Conservation (phyloP, 2,329 filamentous ascomycete species). For the Fusarium sp. region DNA sequence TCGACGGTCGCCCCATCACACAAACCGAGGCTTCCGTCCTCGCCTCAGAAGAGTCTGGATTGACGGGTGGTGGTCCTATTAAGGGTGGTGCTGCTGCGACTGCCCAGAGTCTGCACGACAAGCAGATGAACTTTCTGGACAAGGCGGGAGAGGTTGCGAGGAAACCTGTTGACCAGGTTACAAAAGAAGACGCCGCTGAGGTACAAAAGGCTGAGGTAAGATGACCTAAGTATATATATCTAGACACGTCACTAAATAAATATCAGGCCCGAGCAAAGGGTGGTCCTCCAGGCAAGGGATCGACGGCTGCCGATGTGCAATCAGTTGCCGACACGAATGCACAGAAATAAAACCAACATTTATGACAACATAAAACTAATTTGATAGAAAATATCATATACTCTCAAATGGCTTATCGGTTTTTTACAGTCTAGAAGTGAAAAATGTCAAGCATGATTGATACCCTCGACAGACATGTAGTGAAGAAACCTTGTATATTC, state of each 20-base stretch:
- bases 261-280: slow-evolving; percentile 18
- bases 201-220: slow-evolving; percentile 33
- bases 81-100: slow-evolving; percentile 30
- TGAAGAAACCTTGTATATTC: not conserved
- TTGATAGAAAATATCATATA: not conserved
- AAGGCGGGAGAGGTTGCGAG: slow-evolving; percentile 27
- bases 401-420: not conserved
- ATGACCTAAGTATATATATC: too few species aligned
- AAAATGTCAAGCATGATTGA: too few species aligned
- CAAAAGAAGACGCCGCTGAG: slow-evolving; percentile 33
- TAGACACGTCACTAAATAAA: not conserved
- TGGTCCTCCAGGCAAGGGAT: slow-evolving; percentile 25
- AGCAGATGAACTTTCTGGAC: slow-evolving; percentile 29
- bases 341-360: not conserved
- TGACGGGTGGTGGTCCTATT: slow-evolving; percentile 35
- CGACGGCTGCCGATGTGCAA: slow-evolving; percentile 24
- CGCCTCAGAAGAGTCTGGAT: slow-evolving; percentile 25
- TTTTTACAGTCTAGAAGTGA: too few species aligned
- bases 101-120: slow-evolving; percentile 30
- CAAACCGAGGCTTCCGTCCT: slow-evolving; percentile 27
- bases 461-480: not conserved
- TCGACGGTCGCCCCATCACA: slow-evolving; percentile 33
- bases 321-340: slow-evolving; percentile 28
- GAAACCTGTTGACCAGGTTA: slow-evolving; percentile 19
- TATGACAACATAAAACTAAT: not conserved